phyloP scores from a whole-genome alignment of 352 stramenopile species.

The Globisporangium apiculatum region DNA sequence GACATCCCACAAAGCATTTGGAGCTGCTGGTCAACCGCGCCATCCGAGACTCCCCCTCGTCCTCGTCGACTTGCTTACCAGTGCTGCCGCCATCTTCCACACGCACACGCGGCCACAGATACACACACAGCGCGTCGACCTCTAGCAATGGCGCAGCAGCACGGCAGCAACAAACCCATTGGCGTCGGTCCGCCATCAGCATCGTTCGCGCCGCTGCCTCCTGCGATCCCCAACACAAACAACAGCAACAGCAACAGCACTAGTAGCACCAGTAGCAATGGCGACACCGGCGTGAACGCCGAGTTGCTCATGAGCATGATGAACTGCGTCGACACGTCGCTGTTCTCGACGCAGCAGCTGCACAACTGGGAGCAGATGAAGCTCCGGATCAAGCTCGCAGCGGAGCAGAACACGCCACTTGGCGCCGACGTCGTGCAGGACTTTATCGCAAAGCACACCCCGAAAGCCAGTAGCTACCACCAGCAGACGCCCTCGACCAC shows the following conservation, averaged over 20 bases:
- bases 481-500: background rate
- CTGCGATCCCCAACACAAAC: background rate
- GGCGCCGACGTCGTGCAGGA: conserved; percentile 22
- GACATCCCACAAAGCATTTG: no score
- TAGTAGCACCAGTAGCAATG: background rate
- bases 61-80: no score
- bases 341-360: conserved; percentile 67
- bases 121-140: background rate
- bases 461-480: conserved; percentile 10
- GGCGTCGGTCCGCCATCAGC: background rate
- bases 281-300: conserved; percentile 34
- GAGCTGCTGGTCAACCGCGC: no score
- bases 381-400: conserved; percentile 40
- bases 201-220: background rate
- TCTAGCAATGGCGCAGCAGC: background rate
- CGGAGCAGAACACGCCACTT: conserved; percentile 34
- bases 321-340: conserved; percentile 78
- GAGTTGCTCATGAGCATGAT: conserved; percentile 80
- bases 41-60: no score
- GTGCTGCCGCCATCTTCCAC: no score
- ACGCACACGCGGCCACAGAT: background rate
- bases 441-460: conserved; percentile 34
- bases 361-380: conserved; percentile 81
- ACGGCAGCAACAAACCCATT: background rate
- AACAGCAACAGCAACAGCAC: background rate